phyloP scores from a whole-genome alignment of 2,329 filamentous ascomycete genomes.

The Chaetomiaceae sp. region DNA sequence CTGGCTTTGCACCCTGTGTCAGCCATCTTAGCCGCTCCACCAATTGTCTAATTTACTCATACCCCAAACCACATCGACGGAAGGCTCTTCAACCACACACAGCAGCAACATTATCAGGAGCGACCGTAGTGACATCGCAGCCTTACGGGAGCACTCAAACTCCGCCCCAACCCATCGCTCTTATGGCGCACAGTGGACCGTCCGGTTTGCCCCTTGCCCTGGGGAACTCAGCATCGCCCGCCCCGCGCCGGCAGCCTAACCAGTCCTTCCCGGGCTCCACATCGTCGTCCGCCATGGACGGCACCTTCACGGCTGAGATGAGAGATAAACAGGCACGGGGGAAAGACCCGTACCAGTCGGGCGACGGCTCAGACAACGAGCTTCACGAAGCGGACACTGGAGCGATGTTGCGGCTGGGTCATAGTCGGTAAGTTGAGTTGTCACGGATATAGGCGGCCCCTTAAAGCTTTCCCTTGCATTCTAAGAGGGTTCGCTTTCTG shows the following conservation, averaged over 20 bases:
- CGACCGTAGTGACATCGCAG: too few relatives aligned
- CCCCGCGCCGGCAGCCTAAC: background rate
- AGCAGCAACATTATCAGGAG: too few relatives aligned
- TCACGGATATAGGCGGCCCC: too few relatives aligned
- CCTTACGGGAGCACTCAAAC: too few relatives aligned
- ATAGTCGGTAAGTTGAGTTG: slow-evolving; percentile 8
- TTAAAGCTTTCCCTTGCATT: too few relatives aligned
- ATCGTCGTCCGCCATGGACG: slow-evolving; percentile 7
- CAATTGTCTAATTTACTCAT: too few relatives aligned
- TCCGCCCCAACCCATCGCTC: too few relatives aligned
- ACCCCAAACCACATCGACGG: too few relatives aligned
- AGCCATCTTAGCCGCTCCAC: too few relatives aligned
- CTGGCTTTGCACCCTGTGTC: too few relatives aligned
- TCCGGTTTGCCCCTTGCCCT: background rate
- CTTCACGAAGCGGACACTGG: slow-evolving; percentile 17
- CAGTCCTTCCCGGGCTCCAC: slow-evolving; percentile 11
- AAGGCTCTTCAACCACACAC: too few relatives aligned
- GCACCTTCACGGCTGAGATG: slow-evolving; percentile 43
- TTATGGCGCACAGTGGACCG: background rate
- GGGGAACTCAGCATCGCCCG: background rate
- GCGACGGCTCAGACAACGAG: slow-evolving; percentile 29
- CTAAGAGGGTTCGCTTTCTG: too few relatives aligned
- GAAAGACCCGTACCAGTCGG: slow-evolving; percentile 44
- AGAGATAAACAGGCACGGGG: slow-evolving; percentile 54
- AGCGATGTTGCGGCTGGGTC: slow-evolving; percentile 10